Conservation (phyloP, 225 moss, liverwort and hornwort genomes). For the Straminergon stramineum region DNA sequence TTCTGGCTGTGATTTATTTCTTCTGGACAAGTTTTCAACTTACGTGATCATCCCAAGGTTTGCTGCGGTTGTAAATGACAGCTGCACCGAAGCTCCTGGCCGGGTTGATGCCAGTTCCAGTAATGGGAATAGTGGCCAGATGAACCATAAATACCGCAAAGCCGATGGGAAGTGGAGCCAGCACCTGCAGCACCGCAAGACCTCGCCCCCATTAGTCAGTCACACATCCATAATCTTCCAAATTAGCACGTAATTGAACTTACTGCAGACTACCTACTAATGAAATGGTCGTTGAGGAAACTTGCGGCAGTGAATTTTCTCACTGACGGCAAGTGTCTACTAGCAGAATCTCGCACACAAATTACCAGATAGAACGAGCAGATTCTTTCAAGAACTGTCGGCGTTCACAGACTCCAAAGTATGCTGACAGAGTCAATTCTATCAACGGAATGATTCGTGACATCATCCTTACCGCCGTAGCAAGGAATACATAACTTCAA, state of each 20-base stretch:
- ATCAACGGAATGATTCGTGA: neutral
- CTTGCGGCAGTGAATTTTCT: neutral
- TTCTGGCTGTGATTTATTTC: neutral
- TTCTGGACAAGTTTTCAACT: neutral
- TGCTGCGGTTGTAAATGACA: constrained; percentile 39
- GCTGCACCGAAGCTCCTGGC: constrained; percentile 53
- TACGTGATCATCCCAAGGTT: constrained; percentile 47
- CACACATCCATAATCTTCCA: neutral
- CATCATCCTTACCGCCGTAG: neutral
- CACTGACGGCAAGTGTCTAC: neutral
- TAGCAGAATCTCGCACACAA: neutral
- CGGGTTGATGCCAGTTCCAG: constrained; percentile 55
- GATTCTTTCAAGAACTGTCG: neutral
- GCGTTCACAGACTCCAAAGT: neutral
- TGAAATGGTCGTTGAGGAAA: neutral
- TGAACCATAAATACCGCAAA: constrained; percentile 56
- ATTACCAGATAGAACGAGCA: too few relatives aligned
- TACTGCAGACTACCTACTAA: neutral
- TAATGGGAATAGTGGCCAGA: constrained; percentile 49
- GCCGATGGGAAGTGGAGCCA: constrained; percentile 52
- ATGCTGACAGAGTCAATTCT: neutral
- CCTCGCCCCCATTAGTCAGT: neutral
- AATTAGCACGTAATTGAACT: too few relatives aligned
- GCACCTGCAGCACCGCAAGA: constrained; percentile 12
- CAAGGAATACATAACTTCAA: neutral